Percentiles rank a stretch among this genome's conserved stretches.
Conservation (phyloP, 495 filamentous ascomycete species). For the Penicillium lividum region DNA sequence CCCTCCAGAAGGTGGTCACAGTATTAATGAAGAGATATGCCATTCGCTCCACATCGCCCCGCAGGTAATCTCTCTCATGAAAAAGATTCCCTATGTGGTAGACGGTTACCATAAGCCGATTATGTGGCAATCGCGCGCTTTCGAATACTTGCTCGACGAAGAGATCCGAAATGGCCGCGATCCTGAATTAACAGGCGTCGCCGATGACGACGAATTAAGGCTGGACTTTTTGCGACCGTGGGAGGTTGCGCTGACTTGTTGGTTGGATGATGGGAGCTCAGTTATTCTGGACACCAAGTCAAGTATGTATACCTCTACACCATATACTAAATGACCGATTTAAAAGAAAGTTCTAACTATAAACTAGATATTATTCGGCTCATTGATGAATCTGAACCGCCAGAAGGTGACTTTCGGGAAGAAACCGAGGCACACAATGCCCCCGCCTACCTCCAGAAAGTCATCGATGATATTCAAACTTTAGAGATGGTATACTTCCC, state of each 20-base stretch:
- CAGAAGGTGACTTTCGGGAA: slow-evolving; percentile 4
- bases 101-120: slow-evolving; percentile 6
- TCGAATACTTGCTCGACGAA: slow-evolving; percentile 1
- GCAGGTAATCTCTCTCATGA: slow-evolving; percentile 5
- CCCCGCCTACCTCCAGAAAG: not conserved
- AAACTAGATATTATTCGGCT: slow-evolving; percentile 3
- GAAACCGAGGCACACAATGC: slow-evolving; percentile 2
- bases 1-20: slow-evolving; percentile 3
- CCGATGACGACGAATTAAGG: not conserved
- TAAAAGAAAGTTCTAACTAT: no score
- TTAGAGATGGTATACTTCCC: not conserved
- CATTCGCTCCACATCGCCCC: slow-evolving; percentile 2
- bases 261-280: slow-evolving; percentile 7
- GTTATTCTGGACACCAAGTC: slow-evolving; percentile 9
- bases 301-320: not conserved
- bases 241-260: slow-evolving; percentile 6
- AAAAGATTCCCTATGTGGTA: slow-evolving; percentile 3
- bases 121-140: slow-evolving; percentile 2
- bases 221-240: slow-evolving; percentile 9
- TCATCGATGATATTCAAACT: slow-evolving; percentile 4
- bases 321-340: no score
- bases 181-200: not conserved
- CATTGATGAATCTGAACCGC: slow-evolving; percentile 4
- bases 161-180: slow-evolving; percentile 6
- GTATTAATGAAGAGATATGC: slow-evolving; percentile 4